Evolutionary conservation across 2,329 filamentous ascomycete species (phyloP).

Genomic region (Fusarium burgessii): DNA sequence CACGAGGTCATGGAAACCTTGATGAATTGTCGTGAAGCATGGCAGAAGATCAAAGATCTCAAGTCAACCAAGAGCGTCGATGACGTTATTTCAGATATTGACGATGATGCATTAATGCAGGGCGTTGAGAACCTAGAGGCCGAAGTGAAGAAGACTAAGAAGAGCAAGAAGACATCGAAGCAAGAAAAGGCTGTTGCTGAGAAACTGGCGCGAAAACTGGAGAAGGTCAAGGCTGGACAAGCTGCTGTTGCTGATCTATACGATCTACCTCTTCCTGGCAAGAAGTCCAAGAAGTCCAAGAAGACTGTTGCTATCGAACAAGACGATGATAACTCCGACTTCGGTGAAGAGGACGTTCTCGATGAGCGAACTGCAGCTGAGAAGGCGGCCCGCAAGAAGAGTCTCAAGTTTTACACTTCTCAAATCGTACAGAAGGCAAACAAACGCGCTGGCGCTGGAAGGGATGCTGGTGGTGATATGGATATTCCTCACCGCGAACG

Average conservation of each 20-base stretch:
- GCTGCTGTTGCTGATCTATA: conserved; percentile 78
- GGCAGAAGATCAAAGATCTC: conserved; percentile 80
- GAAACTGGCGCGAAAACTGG: conserved; percentile 58
- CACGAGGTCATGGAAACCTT: conserved; percentile 92
- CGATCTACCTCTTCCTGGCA: conserved; percentile 65
- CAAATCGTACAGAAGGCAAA: conserved; percentile 96
- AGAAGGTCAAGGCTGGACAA: conserved; percentile 72
- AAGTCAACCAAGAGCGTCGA: conserved; percentile 59
- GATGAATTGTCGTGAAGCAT: conserved; percentile 82
- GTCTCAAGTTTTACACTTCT: conserved; percentile 95
- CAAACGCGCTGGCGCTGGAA: conserved; percentile 79
- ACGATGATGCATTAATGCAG: conserved; percentile 44
- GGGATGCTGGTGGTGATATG: conserved; percentile 80
- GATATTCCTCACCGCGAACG: conserved; percentile 92
- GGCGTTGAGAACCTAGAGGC: conserved; percentile 36
- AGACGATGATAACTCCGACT: conserved; percentile 80
- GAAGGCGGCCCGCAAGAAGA: conserved; percentile 91
- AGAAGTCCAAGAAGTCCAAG: conserved; percentile 58
- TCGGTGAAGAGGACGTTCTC: conserved; percentile 88
- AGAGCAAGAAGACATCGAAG: conserved; percentile 48
- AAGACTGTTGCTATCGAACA: conserved; percentile 54
- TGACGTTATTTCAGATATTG: conserved; percentile 40
- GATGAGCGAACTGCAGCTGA: conserved; percentile 84
- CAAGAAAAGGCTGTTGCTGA: conserved; percentile 53
- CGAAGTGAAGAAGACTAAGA: conserved; percentile 47